phyloP scores from a whole-genome alignment of 2,329 filamentous ascomycete genomes.

The Didymella pinodella region DNA sequence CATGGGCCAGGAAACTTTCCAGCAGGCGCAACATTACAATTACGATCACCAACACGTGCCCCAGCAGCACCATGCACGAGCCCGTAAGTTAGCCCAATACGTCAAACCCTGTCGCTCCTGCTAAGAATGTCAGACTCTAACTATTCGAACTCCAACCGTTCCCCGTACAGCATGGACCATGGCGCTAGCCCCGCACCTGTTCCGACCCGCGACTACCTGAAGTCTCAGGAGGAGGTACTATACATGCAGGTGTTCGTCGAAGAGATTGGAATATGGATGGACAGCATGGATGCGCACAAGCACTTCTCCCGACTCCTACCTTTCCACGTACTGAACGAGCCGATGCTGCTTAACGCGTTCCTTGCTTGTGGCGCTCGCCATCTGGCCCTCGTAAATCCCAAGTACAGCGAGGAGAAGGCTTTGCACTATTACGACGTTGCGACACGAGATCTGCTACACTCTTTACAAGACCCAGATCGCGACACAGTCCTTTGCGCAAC shows the following conservation, averaged over 20 bases:
- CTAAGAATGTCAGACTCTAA: conserved; percentile 32
- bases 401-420: conserved; percentile 78
- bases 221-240: conserved; percentile 78
- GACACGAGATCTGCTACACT: conserved; percentile 77
- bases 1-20: conserved; percentile 57
- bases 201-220: conserved; percentile 68
- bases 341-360: conserved; percentile 88
- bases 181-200: conserved; percentile 33
- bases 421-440: conserved; percentile 86
- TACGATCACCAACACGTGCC: conserved; percentile 49
- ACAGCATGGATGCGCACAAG: conserved; percentile 83
- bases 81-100: conserved; percentile 27
- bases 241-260: conserved; percentile 94
- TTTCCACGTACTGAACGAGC: conserved; percentile 79
- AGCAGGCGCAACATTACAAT: conserved; percentile 54
- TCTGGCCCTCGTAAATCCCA: conserved; percentile 73
- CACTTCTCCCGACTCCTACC: conserved; percentile 88
- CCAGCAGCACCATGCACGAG: conserved; percentile 35
- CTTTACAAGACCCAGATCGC: conserved; percentile 82
- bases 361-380: conserved; percentile 88
- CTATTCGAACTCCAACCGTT: conserved; percentile 38
- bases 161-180: conserved; percentile 37
- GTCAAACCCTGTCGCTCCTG: neutral
- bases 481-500: conserved; percentile 86
- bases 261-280: conserved; percentile 93